A percentile compares a stretch with the other conserved stretches of the same genome.
phyloP scores from a whole-genome alignment of 2,329 filamentous ascomycete genomes.

The Monosporascus ibericus region DNA sequence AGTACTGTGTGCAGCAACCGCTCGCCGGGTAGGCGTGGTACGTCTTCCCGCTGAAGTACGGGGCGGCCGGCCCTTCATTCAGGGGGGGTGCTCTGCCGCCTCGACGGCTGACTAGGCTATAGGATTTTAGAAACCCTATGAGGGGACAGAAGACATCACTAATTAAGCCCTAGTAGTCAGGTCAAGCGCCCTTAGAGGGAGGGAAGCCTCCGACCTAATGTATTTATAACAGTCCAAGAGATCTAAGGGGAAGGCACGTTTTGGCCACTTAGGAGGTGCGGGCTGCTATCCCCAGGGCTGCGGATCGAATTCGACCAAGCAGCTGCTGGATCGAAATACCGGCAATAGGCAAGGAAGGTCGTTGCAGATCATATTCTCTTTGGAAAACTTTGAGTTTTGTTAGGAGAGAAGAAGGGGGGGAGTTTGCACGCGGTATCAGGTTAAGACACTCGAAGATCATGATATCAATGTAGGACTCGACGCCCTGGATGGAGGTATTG shows the following conservation, averaged over 20 bases:
- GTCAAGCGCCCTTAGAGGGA: too few relatives aligned
- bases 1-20: slow-evolving; percentile 50
- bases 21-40: slow-evolving; percentile 49
- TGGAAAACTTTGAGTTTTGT: too few relatives aligned
- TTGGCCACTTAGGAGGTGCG: slow-evolving; percentile 41
- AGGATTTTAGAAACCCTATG: slow-evolving; percentile 9
- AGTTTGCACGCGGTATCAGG: too few relatives aligned
- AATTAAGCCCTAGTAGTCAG: slow-evolving; percentile 26
- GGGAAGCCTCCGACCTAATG: too few relatives aligned
- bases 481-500: too few relatives aligned
- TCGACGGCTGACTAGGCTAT: slow-evolving; percentile 43
- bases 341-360: background rate
- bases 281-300: slow-evolving; percentile 43
- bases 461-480: too few relatives aligned
- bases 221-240: background rate
- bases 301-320: slow-evolving; percentile 48
- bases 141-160: slow-evolving; percentile 34
- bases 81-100: slow-evolving; percentile 43
- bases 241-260: slow-evolving; percentile 14
- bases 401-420: too few relatives aligned
- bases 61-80: slow-evolving; percentile 48
- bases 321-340: slow-evolving; percentile 11
- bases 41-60: slow-evolving; percentile 47
- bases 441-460: too few relatives aligned
- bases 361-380: background rate